Percentiles rank a stretch among this genome's conserved stretches.
Evolutionary conservation across 805 yeast genomes (phyloP).

Genomic region (Starmerella cellae): DNA sequence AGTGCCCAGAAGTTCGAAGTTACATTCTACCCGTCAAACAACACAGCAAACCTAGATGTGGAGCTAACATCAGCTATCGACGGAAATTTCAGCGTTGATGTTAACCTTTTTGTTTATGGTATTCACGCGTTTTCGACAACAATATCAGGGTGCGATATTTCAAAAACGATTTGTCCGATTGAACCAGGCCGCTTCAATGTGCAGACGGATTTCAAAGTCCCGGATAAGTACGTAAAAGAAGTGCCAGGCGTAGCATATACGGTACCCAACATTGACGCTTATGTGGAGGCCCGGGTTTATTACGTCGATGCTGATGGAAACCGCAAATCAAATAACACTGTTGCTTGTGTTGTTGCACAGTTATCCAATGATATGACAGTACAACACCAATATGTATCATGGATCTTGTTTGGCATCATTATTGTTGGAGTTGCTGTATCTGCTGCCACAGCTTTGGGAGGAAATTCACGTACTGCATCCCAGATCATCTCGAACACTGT

Average conservation of each 20-base stretch:
- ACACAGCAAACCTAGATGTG: conserved; percentile 50
- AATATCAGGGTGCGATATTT: conserved; percentile 52
- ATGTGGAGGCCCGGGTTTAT: conserved; percentile 61
- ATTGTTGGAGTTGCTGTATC: conserved; percentile 80
- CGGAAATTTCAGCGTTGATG: conserved; percentile 53
- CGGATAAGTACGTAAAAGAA: conserved; percentile 30
- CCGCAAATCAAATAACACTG: conserved; percentile 27
- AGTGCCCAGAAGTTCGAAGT: conserved; percentile 78
- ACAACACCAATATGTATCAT: conserved; percentile 77
- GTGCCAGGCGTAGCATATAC: conserved; percentile 80
- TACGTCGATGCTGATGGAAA: conserved; percentile 32
- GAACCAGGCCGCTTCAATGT: conserved; percentile 77
- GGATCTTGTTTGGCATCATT: conserved; percentile 91
- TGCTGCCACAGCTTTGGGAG: conserved; percentile 60
- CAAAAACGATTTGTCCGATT: conserved; percentile 63
- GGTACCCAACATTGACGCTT: conserved; percentile 88
- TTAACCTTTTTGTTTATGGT: conserved; percentile 69
- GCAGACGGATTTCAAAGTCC: conserved; percentile 35
- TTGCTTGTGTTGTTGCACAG: conserved; percentile 88
- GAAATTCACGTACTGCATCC: conserved; percentile 85
- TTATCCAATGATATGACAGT: conserved; percentile 85
- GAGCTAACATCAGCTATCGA: conserved; percentile 68
- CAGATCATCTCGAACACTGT: conserved; percentile 95
- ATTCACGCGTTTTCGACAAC: conserved; percentile 43
- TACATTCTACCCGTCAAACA: conserved; percentile 51